Conservation (phyloP, 2,329 filamentous ascomycete species). For the Akanthomyces dipterigenus region DNA sequence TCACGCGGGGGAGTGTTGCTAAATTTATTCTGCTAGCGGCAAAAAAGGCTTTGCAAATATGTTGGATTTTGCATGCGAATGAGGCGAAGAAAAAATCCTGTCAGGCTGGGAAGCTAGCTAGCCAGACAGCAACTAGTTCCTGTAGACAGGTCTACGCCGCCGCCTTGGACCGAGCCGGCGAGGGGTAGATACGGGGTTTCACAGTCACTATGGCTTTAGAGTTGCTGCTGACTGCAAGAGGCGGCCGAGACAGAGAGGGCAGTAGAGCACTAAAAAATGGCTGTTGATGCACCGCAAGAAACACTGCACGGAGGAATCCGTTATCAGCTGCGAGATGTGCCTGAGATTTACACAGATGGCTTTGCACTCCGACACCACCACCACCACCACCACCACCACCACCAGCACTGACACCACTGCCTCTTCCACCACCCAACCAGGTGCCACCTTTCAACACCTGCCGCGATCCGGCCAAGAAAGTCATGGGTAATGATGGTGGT, state of each 20-base stretch:
- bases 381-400: background rate
- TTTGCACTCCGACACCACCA: too few species aligned
- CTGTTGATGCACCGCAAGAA: too few species aligned
- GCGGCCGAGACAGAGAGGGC: too few species aligned
- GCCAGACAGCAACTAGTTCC: too few species aligned
- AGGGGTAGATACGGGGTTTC: background rate
- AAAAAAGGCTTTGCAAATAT: background rate
- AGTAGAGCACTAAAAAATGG: too few species aligned
- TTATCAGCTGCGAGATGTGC: background rate
- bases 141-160: background rate
- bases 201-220: background rate
- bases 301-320: too few species aligned
- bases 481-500: background rate
- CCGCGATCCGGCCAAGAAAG: background rate
- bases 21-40: background rate
- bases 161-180: background rate
- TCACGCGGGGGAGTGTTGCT: background rate
- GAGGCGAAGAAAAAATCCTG: background rate
- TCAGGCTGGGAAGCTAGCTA: background rate
- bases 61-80: background rate
- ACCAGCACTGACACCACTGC: background rate
- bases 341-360: too few species aligned
- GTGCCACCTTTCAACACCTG: background rate
- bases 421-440: background rate
- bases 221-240: too few species aligned